Conservation (phyloP, 148 eudicot genomes). For the Cornus suecica region DNA sequence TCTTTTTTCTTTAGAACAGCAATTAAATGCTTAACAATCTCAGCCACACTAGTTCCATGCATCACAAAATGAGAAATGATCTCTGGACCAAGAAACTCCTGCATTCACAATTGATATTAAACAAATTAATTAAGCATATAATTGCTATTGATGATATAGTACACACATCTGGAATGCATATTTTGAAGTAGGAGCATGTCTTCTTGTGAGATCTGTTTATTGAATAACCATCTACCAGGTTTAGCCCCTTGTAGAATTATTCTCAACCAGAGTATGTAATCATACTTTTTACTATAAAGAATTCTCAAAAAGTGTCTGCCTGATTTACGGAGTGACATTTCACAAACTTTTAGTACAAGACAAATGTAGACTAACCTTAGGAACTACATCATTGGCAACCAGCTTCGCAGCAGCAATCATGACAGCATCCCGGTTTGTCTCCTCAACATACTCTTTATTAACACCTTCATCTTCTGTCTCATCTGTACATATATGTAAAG, state of each 20-base stretch:
- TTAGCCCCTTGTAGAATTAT: neutral
- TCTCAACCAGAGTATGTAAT: neutral
- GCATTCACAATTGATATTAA: constrained; percentile 23
- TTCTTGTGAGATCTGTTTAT: neutral
- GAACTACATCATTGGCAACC: constrained; percentile 63
- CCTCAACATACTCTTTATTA: constrained; percentile 84
- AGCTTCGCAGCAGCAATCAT: constrained; percentile 79
- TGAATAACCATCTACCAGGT: neutral
- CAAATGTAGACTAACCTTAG: constrained; percentile 45
- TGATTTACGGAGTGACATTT: neutral
- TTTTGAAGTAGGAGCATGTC: neutral
- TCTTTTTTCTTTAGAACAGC: constrained; percentile 68
- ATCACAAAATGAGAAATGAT: constrained; percentile 71
- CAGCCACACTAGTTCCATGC: constrained; percentile 75
- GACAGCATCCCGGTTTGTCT: constrained; percentile 72
- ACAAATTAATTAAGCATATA: neutral
- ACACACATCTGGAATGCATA: neutral
- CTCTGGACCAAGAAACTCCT: constrained; percentile 86
- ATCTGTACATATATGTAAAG: constrained; percentile 30
- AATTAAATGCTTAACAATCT: constrained; percentile 80
- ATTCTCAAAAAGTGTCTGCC: constrained; percentile 1
- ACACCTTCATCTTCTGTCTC: constrained; percentile 76
- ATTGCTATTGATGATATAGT: neutral
- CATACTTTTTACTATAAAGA: neutral
- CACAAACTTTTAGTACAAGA: neutral